Evolutionary conservation across 345 rosid genomes (phyloP), one percentile per base, ranked within the genome.

Genomic region (Linum trigynum): DNA sequence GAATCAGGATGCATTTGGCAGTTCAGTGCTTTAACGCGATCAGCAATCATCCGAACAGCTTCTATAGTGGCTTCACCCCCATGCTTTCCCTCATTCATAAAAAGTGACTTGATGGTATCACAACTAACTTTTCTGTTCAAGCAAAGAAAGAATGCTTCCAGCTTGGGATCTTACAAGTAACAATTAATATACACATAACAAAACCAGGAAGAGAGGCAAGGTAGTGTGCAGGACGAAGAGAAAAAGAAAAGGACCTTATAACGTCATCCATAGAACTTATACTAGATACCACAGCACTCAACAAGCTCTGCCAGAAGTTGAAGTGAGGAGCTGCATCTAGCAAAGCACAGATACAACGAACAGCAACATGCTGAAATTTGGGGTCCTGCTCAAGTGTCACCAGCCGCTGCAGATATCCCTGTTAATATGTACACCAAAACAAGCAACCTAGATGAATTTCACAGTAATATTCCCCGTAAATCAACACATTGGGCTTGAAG

Each of bases 1-100:
- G 90, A 76, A 73, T 87, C 89, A 45, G 97, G 95, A 83, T 88
- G 99, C 85, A 90, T 76, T 64, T 87, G 97, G 65, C 97, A 94
- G 78, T 86, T 70, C 67, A 77, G 74, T 63, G 76, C 76, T 77
- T 91, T 94, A 64, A 94, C 97, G 65, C 76, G 85, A 69, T 78
- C 76, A 71, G 99, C 97, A 72, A 94, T 91, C 75, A 87, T 73
- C 59, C 82, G 85, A 57, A 89, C 90, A 69, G 88, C 92, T 63
- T 84, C 90, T 45, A 79, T 79, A 39, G 97, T 88, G 53, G 85
- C 90, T 80, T 80, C 91, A 81, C 97, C 91, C 7, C 92, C 91
- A 69, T 94, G 95, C 70, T 91, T 94, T 64, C 84, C 91, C 80
- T 88, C 96, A 67, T 85, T 84, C 65, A 78, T 62, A 80, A 91